Percentiles rank a stretch among this genome's conserved stretches.
Conservation (phyloP, 345 rosid species). For the Heritiera littoralis region DNA sequence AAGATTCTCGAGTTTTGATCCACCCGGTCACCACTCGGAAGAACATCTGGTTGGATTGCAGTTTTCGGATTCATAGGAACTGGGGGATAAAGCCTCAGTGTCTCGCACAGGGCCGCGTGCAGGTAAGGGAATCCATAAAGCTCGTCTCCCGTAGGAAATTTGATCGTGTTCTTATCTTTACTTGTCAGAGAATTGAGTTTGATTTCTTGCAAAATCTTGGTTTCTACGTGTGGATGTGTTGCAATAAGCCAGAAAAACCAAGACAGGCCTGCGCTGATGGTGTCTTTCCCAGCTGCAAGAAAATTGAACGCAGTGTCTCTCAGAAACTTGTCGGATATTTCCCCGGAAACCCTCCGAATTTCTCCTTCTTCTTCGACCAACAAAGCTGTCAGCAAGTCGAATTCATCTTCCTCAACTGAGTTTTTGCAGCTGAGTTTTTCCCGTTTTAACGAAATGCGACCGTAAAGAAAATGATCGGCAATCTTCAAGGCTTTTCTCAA, state of each 20-base stretch:
- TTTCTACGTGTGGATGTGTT: conserved; percentile 33
- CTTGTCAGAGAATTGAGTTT: conserved; percentile 12
- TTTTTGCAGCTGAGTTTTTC: background rate
- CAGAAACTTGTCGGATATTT: conserved; percentile 21
- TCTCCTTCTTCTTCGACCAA: conserved; percentile 17
- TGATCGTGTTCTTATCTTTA: no score
- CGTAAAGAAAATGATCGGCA: conserved; percentile 24
- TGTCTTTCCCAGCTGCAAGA: conserved; percentile 45
- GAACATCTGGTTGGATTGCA: conserved; percentile 22
- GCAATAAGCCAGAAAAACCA: conserved; percentile 49
- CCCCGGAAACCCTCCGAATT: background rate
- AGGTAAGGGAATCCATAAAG: conserved; percentile 10
- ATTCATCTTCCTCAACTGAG: conserved; percentile 15
- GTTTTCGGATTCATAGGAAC: conserved; percentile 27
- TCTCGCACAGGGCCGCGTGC: conserved; percentile 31
- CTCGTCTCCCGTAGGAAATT: background rate
- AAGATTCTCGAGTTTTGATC: conserved; percentile 10
- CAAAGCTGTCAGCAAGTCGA: conserved; percentile 31
- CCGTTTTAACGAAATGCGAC: conserved; percentile 19
- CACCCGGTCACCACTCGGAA: conserved; percentile 33
- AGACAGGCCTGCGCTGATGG: conserved; percentile 34
- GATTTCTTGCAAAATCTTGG: conserved; percentile 32
- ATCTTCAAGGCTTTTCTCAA: background rate
- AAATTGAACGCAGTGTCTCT: conserved; percentile 34
- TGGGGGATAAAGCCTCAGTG: conserved; percentile 31